Evolutionary conservation across 108 stramenopile genomes (phyloP), one percentile per base, ranked within the genome.

Genomic region (Nitzschia palea): DNA sequence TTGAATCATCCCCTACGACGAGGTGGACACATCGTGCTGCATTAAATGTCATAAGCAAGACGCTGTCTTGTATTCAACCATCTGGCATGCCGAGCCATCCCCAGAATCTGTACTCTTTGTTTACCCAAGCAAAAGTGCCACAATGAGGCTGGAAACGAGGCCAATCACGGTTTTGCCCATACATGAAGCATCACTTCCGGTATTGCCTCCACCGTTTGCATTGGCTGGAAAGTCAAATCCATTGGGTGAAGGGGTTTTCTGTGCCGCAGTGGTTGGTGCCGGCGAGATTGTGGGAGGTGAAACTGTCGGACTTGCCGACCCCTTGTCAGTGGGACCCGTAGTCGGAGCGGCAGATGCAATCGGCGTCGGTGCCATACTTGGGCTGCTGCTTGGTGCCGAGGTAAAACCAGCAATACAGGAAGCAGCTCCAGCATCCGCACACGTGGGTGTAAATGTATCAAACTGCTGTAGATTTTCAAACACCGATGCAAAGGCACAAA

Each of bases 391-490:
- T 9, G 74, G 74, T 27, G 58, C 35, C 20, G 42, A 31, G 0
- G 74, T 68, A 15, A 26, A 55, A 18, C 54, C 67, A 22, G 65
- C 44, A 8, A 33, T 9, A 35, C 72, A 73, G 18, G 5, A 18
- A 25, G 9, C 37, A n/a, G 43, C 33, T 15, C 28, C 55, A 17
- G 55, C 54, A 1, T 28, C 57, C 20, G 35, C 62, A 45, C 79
- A 80, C 2, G 43, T 58, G 37, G 80, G 80, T 15, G 34, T 33
- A 42, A 74, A 74, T 10, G 36, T 32, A 4, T 76, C 70, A 44
- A 81, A 72, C 34, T 71, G 70, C 31, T 67, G 31, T 1, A 54
- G 23, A 2, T 52, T 72, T 42, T 72, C 55, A 73, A 81, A 81
- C 30, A 65, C 55, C 8, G 74, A 67, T 9, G 58, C 14, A 58